Evolutionary conservation across 805 yeast genomes (phyloP), one percentile per base, ranked within the genome.

Genomic region (Kazachstania kunashirensis): DNA sequence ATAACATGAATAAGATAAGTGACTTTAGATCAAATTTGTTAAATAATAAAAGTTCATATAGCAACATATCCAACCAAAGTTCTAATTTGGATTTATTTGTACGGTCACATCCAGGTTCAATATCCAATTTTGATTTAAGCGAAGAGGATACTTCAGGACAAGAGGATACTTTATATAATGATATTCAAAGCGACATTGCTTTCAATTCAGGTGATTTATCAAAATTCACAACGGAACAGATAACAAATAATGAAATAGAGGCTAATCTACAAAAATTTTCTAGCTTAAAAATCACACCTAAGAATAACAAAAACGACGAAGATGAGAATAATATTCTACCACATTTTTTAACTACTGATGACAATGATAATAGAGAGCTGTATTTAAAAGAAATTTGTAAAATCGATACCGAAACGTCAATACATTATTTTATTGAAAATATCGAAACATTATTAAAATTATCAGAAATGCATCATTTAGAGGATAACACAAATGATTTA

Each of bases 71-170:
- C 9, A 18, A 17, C 5, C 8, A 16, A 17, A 17, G 8, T 12
- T 14, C 17, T 11, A 29, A 12, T 11, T 18, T n/a, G 14, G 16
- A 18, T 16, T 5, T n/a, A n/a, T n/a, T n/a, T n/a, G n/a, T 19
- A n/a, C 19, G 31, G 14, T 29, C 31, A 11, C 33, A 24, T 25
- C 26, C 33, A n/a, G 56, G 52, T 2, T 50, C 56, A 2, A 38
- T 44, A 14, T 53, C 61, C 3, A 55, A 55, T 33, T 55, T 55
- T 26, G 52, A 44, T 14, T 36, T 55, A 29, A 54, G 57, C 36
- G 61, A 50, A n/a, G 31, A 37, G 5, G 29, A 28, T 8, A 23
- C 20, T n/a, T 5, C n/a, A 2, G 4, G 7, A 3, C 30, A 33
- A 10, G 27, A 33, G 18, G 34, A 27, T 24, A 19, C 23, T 12